Base-by-base conservation (phyloP, 2,329 filamentous ascomycete genomes). In the Penicillium sp. region DNA sequence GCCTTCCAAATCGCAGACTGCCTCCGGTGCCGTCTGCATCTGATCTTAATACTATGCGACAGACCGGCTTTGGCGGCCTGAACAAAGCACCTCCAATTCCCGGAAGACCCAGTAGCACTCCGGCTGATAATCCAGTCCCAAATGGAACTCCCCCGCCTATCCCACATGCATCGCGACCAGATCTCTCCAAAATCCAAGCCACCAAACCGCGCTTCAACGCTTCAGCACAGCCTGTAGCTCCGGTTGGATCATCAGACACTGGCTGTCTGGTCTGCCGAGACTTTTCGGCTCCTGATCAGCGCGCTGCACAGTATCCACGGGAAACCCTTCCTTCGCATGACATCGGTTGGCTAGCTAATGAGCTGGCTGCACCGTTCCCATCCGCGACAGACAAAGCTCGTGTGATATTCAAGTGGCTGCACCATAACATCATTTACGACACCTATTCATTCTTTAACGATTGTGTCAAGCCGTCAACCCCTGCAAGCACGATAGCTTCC, bases 391-490 rank as follows among this genome's bases (percentile, higher is more conserved):
- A 97, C 73, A 97, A 97, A 76, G 93, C 94, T 2, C 84, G 94
- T 24, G 91, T 87, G 2, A 90, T 99, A 55, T 97, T 97, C 70
- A 91, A 90, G 1, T 99, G 94, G 94, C 86, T 92, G 36, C 93
- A 97, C 74, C 87, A 97, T 73, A 97, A 97, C 65, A 87, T 99
- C 54, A 82, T 81, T 43, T 99, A 97, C 71, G 91, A 97, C 69
- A 85, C 86, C 0, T 81, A 84, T 23, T 83, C 87, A 21, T 96
- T 97, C 77, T 95, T 95, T 68, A 84, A 81, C 52, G 84, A 87
- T 31, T 85, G 79, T 43, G 78, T 96, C 28, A 81, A 86, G 58
- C 79, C 83, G 7, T 86, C 85, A 37, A 88, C 86, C 0, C 88
- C 91, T 0, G 83, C 87, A 29, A 85, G 87, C 28, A 93, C 89